Conservation (phyloP, 345 rosid genomes). For the Mangifera indica region DNA sequence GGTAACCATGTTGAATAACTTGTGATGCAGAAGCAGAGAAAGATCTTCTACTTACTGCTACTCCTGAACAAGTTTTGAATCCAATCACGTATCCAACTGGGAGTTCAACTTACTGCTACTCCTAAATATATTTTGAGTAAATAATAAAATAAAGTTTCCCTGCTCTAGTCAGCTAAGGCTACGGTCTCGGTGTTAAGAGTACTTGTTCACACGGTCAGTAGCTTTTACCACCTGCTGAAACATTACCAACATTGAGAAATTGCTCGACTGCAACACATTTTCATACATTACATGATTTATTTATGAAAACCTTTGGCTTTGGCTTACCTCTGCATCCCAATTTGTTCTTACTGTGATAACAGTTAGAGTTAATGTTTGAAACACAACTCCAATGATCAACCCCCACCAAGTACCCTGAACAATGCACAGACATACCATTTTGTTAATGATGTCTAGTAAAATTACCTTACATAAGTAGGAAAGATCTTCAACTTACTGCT, state of each 20-base stretch:
- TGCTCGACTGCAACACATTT: neutral
- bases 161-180: conserved; percentile 16
- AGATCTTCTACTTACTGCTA: conserved; percentile 46
- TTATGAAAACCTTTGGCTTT: neutral
- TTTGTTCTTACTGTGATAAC: conserved; percentile 72
- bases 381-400: conserved; percentile 65
- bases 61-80: conserved; percentile 77
- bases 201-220: conserved; percentile 40
- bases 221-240: conserved; percentile 66
- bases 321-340: conserved; percentile 67
- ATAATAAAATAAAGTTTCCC: neutral
- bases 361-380: conserved; percentile 61
- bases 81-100: conserved; percentile 84
- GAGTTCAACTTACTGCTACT: too few species aligned
- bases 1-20: too few species aligned
- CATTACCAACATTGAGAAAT: neutral
- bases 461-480: neutral
- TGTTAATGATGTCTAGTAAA: neutral
- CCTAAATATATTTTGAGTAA: too few species aligned
- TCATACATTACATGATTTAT: neutral
- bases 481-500: conserved; percentile 19
- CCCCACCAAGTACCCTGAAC: conserved; percentile 97
- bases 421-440: neutral
- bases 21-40: too few species aligned
- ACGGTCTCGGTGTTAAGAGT: conserved; percentile 39